Conservation (phyloP, 139 green algal genomes). For the Closterium sp. region DNA sequence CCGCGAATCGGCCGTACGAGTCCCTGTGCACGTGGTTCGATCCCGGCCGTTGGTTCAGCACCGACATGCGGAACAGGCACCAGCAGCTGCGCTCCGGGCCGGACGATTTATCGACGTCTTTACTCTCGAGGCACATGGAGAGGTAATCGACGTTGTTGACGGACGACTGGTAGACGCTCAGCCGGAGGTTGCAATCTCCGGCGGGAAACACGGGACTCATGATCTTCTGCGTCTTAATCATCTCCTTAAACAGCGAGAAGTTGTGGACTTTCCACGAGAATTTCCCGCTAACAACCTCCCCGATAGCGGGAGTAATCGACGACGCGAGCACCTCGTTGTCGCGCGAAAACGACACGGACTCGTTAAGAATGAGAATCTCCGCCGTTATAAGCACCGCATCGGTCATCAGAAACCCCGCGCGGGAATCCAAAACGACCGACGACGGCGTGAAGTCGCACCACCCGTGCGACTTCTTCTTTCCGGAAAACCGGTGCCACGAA, state of each 20-base stretch:
- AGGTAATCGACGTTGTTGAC: constrained; percentile 58
- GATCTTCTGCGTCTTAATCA: constrained; percentile 78
- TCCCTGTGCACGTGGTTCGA: constrained; percentile 64
- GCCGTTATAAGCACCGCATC: constrained; percentile 64
- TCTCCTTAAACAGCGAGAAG: constrained; percentile 68
- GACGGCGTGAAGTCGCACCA: constrained; percentile 72
- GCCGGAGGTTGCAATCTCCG: constrained; percentile 67
- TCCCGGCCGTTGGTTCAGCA: constrained; percentile 56
- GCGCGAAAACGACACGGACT: constrained; percentile 54
- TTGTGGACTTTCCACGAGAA: constrained; percentile 71
- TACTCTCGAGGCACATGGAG: constrained; percentile 65
- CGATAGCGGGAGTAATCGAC: neutral
- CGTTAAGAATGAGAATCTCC: constrained; percentile 65
- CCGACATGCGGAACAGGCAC: constrained; percentile 71
- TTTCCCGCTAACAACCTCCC: constrained; percentile 63
- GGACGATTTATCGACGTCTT: constrained; percentile 60
- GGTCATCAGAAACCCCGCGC: constrained; percentile 55
- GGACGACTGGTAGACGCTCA: constrained; percentile 67
- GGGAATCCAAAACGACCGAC: constrained; percentile 51
- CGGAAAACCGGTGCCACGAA: constrained; percentile 64
- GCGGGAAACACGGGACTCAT: constrained; percentile 72
- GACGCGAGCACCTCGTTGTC: constrained; percentile 37
- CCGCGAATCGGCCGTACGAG: constrained; percentile 70
- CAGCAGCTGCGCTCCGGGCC: constrained; percentile 62
- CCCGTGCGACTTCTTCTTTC: constrained; percentile 72